Evolutionary conservation across 345 rosid genomes (phyloP).

Genomic region (Cardiospermum halicacabum): DNA sequence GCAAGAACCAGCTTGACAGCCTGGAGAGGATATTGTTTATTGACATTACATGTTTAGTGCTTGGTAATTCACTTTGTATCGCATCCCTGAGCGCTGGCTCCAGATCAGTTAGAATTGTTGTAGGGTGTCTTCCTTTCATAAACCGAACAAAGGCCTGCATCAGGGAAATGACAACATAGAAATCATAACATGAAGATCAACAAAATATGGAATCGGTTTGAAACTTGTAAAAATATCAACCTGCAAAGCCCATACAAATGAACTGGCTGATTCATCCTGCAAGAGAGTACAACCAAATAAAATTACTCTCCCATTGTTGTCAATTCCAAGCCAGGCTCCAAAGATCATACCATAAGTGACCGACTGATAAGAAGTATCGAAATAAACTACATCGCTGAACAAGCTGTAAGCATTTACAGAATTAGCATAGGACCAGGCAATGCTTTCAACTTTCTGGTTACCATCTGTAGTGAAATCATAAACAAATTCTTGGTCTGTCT

Average conservation of each 20-base stretch:
- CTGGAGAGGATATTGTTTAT: slow-evolving; percentile 34
- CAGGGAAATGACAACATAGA: not conserved
- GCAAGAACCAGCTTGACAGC: slow-evolving; percentile 41
- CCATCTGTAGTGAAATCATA: slow-evolving; percentile 36
- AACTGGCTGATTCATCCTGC: slow-evolving; percentile 32
- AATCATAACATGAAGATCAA: not conserved
- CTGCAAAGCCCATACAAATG: slow-evolving; percentile 45
- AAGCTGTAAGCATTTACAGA: slow-evolving; percentile 27
- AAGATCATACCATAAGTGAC: slow-evolving; percentile 34
- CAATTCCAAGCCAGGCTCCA: slow-evolving; percentile 40
- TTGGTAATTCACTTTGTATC: slow-evolving; percentile 35
- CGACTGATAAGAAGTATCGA: slow-evolving; percentile 34
- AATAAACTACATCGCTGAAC: slow-evolving; percentile 38
- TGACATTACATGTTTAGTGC: slow-evolving; percentile 34
- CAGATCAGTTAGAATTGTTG: slow-evolving; percentile 38
- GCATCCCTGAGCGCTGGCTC: slow-evolving; percentile 37
- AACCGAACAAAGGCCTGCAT: slow-evolving; percentile 31
- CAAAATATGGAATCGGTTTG: not conserved
- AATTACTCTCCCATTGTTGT: slow-evolving; percentile 36
- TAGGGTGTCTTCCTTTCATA: slow-evolving; percentile 43
- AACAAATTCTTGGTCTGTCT: slow-evolving; percentile 34
- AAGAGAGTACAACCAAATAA: slow-evolving; percentile 36
- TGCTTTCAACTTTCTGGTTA: slow-evolving; percentile 36
- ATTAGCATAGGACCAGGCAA: slow-evolving; percentile 39
- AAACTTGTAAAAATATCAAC: slow-evolving; percentile 13